Percentiles rank a stretch among this genome's conserved stretches.
Evolutionary conservation across 2,329 filamentous ascomycete species (phyloP).

Genomic region (Scortechinia acanthostroma): DNA sequence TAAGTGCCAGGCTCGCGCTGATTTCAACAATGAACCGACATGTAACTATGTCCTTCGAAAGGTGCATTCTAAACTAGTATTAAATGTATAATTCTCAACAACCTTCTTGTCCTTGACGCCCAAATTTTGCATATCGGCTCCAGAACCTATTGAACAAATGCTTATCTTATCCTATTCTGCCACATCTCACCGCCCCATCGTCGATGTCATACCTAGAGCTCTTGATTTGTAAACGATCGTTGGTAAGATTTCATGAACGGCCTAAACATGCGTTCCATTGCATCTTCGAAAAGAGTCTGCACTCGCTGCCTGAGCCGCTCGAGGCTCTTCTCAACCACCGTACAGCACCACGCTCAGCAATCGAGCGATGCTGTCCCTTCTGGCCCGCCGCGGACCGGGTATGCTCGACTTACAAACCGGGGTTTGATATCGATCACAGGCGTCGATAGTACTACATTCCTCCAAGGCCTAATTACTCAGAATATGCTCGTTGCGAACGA

Average conservation of each 20-base stretch:
- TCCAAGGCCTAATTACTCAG: conserved; percentile 55
- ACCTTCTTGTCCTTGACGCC: no score
- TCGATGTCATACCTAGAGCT: conserved; percentile 1
- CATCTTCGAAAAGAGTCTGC: not conserved
- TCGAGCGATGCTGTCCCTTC: not conserved
- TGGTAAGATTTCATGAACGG: no score
- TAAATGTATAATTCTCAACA: no score
- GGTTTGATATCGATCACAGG: conserved; percentile 50
- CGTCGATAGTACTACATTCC: conserved; percentile 46
- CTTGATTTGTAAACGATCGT: not conserved
- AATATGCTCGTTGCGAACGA: conserved; percentile 34
- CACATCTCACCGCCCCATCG: not conserved
- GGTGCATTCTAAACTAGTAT: no score
- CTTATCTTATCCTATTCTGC: not conserved
- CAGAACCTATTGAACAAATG: no score
- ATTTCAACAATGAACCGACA: no score
- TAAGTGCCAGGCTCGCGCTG: no score
- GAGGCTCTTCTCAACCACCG: not conserved
- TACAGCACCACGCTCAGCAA: not conserved
- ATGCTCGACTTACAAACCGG: conserved; percentile 35
- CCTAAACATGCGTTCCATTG: no score
- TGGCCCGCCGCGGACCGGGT: not conserved
- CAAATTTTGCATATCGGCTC: no score
- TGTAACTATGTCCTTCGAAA: no score
- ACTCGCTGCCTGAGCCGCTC: not conserved